Evolutionary conservation across 306 rosid species (phyloP), one percentile per base, ranked within the genome.

Genomic region (Ziziphus jujuba): DNA sequence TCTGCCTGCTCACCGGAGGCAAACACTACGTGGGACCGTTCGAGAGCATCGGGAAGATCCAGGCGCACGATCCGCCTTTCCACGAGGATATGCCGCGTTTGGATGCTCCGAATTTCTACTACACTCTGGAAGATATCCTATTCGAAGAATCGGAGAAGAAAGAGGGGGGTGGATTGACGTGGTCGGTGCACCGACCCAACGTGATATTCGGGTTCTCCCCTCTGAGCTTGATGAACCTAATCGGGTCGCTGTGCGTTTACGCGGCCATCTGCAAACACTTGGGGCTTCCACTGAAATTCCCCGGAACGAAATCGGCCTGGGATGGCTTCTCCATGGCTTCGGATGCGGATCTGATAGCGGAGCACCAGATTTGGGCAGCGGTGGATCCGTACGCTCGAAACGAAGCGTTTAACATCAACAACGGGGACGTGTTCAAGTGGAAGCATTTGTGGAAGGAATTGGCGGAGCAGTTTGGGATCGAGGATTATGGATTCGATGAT

Each of bases 291-390:
- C 40, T 85, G 73, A 71, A 44, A 47, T 85, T 85, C 61, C 90
- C 87, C 0, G 90, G 90, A 1, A 64, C 72, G 0, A 72, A 49
- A 21, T 71, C n/a, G 7, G 81, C 81, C 6, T 82, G 90, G 90
- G 85, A 82, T 28, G 1, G 47, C 49, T 85, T 67, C 25, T 56
- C 55, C 0, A 34, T 15, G 57, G 79, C 65, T 34, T 79, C 90
- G 2, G 90, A 85, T 71, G 90, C 87, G 0, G 90, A 85, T 74
- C 53, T 85, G 81, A 75, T 82, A 3, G 90, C 90, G 0, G 90
- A 85, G 77, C 90, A 85, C 56, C 87, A 85, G 7, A 79, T 85
- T 44, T 82, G 90, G 90, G 85, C 90, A 0, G 81, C 87, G 35
- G 90, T 85, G 67, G 90, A 85, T 38, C 81, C 79, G 0, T 22